Evolutionary conservation across 371 early-diverging fungal species (phyloP).

Genomic region (Syncephalastrum racemosum): DNA sequence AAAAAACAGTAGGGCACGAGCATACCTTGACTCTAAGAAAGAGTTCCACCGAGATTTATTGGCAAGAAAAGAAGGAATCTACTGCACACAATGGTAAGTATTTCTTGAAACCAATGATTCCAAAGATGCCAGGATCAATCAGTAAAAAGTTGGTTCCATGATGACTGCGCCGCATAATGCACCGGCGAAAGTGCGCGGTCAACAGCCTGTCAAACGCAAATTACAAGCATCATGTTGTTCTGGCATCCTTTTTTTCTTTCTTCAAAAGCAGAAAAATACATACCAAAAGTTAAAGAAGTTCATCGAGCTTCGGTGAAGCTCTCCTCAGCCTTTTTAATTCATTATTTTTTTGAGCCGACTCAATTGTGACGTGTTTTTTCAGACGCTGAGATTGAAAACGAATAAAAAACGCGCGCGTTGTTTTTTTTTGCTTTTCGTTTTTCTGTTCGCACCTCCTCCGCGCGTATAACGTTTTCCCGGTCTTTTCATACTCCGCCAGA

Average conservation of each 20-base stretch:
- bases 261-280: not conserved
- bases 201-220: conserved; percentile 37
- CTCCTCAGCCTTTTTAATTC: too few relatives aligned
- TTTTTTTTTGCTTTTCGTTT: conserved; percentile 12
- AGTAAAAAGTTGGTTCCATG: conserved; percentile 30
- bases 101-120: conserved; percentile 1
- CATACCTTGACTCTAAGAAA: too few relatives aligned
- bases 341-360: too few relatives aligned
- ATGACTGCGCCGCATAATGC: conserved; percentile 27
- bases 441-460: conserved; percentile 4
- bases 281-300: conserved; percentile 1
- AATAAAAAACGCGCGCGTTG: conserved; percentile 4
- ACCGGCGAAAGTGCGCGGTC: conserved; percentile 38
- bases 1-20: too few relatives aligned
- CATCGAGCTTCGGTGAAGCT: too few relatives aligned
- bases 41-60: too few relatives aligned
- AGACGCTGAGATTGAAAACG: not conserved
- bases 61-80: too few relatives aligned
- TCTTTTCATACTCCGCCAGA: not conserved
- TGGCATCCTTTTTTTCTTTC: conserved; percentile 1
- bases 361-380: conserved; percentile 6
- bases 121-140: conserved; percentile 4
- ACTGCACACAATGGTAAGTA: too few relatives aligned
- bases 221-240: conserved; percentile 33
- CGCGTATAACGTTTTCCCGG: conserved; percentile 12